Percentiles rank a stretch among this genome's conserved stretches.
phyloP scores from a whole-genome alignment of 2,329 filamentous ascomycete genomes.

The Ascochyta clinopodiicola region DNA sequence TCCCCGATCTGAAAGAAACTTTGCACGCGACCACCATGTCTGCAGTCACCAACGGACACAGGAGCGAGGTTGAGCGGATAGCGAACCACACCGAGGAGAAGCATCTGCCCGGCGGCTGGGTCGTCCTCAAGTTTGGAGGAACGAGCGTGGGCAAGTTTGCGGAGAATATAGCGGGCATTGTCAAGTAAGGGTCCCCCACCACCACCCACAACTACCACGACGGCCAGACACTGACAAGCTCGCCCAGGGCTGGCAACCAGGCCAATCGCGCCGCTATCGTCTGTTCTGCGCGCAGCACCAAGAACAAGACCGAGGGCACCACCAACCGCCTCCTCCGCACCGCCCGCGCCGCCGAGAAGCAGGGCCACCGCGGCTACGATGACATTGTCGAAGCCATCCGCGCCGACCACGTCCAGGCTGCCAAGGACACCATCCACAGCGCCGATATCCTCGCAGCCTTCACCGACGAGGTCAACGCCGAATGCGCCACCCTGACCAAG shows the following conservation, averaged over 20 bases:
- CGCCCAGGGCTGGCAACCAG: conserved; percentile 62
- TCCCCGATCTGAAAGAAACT: background rate
- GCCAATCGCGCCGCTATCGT: conserved; percentile 85
- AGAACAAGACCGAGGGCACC: conserved; percentile 92
- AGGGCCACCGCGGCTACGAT: conserved; percentile 64
- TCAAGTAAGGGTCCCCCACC: conserved; percentile 51
- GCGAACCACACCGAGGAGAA: conserved; percentile 52
- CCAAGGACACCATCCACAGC: conserved; percentile 57
- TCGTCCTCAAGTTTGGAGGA: conserved; percentile 94
- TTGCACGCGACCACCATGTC: conserved; percentile 30
- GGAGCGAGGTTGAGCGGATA: conserved; percentile 47
- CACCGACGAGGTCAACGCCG: conserved; percentile 70
- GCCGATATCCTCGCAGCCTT: conserved; percentile 60
- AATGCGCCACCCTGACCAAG: conserved; percentile 82
- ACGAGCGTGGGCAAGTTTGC: conserved; percentile 96
- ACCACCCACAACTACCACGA: background rate
- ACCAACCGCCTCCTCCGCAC: conserved; percentile 72
- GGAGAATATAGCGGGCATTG: conserved; percentile 67
- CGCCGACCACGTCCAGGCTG: conserved; percentile 79
- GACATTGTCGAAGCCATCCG: conserved; percentile 81
- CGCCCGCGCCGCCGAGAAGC: conserved; percentile 55
- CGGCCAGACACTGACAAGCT: conserved; percentile 36
- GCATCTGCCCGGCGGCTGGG: conserved; percentile 67
- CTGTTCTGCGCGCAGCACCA: conserved; percentile 92
- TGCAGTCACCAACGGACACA: conserved; percentile 41